Conservation (phyloP, 768 basidiomycete genomes). For the Boletus tomentosulus region DNA sequence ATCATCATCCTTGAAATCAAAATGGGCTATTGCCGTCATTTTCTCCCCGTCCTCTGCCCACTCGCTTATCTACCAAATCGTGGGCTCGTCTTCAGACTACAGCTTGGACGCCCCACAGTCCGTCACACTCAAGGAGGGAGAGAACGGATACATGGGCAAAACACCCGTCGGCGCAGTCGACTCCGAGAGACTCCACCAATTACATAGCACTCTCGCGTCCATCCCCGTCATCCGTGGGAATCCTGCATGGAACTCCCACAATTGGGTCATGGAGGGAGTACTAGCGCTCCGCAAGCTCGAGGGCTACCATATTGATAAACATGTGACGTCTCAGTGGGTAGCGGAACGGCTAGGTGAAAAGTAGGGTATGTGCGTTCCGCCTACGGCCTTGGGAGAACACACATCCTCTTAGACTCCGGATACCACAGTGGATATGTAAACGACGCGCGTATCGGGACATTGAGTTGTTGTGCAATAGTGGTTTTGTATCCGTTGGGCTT, state of each 20-base stretch:
- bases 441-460: conserved; percentile 19
- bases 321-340: conserved; percentile 28
- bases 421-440: conserved; percentile 18
- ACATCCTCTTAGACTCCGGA: conserved; percentile 14
- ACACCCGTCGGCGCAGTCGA: conserved; percentile 24
- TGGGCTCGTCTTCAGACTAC: conserved; percentile 26
- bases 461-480: conserved; percentile 11
- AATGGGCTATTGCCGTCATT: conserved; percentile 27
- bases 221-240: conserved; percentile 26
- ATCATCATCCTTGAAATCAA: conserved; percentile 16
- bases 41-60: conserved; percentile 27
- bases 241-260: conserved; percentile 25
- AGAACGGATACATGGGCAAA: conserved; percentile 25
- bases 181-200: conserved; percentile 25
- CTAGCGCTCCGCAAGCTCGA: conserved; percentile 25
- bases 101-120: conserved; percentile 31
- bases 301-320: conserved; percentile 28
- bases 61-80: conserved; percentile 31
- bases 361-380: conserved; percentile 12
- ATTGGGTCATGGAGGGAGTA: conserved; percentile 33
- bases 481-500: conserved; percentile 23
- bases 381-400: conserved; percentile 1
- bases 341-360: conserved; percentile 25
- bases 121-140: conserved; percentile 29
- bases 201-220: conserved; percentile 27